Evolutionary conservation across 2,329 filamentous ascomycete species (phyloP), one percentile per base, ranked within the genome.

Genomic region (Penicillium corylophilum): DNA sequence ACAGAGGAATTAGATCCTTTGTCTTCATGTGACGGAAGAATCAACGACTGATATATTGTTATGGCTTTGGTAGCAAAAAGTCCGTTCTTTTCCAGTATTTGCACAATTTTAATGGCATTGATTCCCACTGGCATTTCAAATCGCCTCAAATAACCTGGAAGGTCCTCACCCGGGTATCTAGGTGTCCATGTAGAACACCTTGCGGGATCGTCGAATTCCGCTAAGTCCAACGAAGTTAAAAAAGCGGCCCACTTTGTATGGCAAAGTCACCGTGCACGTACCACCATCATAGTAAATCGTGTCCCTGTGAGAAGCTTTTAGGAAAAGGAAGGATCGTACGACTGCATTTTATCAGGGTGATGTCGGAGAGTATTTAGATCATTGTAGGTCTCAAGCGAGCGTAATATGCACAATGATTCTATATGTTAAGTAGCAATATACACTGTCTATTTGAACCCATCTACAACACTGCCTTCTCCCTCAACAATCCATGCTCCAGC

Each of bases 31-130:
- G 60, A 62, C 53, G 46, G 57, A 58, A 61, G 55, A 59, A 54
- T 58, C 55, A 61, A 62, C 56, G 58, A 64, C 59, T 62, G 59
- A 64, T 57, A 64, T 67, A 44, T 59, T 64, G 50, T 61, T 61
- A 64, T 66, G 62, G 57, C 62, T 68, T 64, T 10, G 52, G 60
- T 68, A 69, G 56, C 54, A 59, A 63, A 65, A 64, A 62, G 57
- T 62, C 61, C 57, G 53, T 61, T 62, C 62, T 46, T 60, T 56
- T 48, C 41, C 44, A 56, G 51, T 51, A 51, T 53, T 50, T 47
- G 43, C 53, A 46, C 26, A 29, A 36, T 38, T 52, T 41, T 15
- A 49, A 48, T 53, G 39, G 35, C 40, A 39, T 45, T 43, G 48
- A 43, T 48, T 46, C 45, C 41, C 36, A 48, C 10, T 13, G n/a